Conservation (phyloP, 208 protist genomes). For the Spongospora subterranea region DNA sequence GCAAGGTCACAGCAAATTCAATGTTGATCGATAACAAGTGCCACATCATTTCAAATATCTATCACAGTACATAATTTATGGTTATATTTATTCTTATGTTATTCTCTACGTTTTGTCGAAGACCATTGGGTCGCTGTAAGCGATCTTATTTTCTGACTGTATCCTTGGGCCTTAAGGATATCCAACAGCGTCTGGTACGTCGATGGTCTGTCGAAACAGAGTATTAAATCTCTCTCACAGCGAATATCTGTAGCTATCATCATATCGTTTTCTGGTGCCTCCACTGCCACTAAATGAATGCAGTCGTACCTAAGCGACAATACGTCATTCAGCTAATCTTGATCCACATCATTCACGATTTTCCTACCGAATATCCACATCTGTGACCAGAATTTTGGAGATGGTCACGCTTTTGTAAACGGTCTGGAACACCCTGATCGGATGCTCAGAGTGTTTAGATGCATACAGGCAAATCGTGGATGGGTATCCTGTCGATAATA, state of each 20-base stretch:
- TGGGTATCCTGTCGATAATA: neutral
- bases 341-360: neutral
- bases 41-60: too few relatives aligned
- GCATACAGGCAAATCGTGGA: neutral
- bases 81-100: neutral
- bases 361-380: neutral
- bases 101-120: neutral
- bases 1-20: too few relatives aligned
- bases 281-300: neutral
- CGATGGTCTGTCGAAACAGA: neutral
- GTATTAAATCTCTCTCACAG: neutral
- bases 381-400: neutral
- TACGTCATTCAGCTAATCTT: neutral
- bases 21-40: too few relatives aligned
- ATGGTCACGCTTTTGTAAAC: neutral
- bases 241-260: neutral
- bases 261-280: neutral
- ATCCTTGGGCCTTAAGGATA: slow-evolving; percentile 33
- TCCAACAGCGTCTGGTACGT: slow-evolving; percentile 31
- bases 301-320: neutral
- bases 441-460: slow-evolving; percentile 21
- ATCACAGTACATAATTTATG: too few relatives aligned
- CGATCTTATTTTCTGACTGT: neutral
- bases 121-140: neutral
- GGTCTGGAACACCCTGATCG: neutral